Evolutionary conservation across 345 rosid species (phyloP).

Genomic region (Draba incana): DNA sequence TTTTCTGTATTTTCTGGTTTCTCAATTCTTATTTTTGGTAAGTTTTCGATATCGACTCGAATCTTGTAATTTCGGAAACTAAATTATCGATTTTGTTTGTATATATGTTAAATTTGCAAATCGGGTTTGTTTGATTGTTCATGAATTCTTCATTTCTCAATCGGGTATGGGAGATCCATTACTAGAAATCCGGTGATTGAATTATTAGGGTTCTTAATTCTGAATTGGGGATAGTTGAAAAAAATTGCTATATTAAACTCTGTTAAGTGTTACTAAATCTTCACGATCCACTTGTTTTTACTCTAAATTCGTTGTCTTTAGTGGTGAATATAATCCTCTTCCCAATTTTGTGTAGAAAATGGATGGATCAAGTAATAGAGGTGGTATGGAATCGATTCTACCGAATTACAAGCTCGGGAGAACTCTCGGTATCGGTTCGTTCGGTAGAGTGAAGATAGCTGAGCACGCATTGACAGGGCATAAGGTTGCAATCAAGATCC

Average conservation of each 20-base stretch:
- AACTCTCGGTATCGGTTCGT: slow-evolving; percentile 91
- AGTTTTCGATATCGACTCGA: slow-evolving; percentile 20
- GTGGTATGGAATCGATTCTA: slow-evolving; percentile 58
- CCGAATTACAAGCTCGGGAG: slow-evolving; percentile 81
- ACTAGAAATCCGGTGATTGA: slow-evolving; percentile 11
- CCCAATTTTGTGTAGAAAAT: slow-evolving; percentile 37
- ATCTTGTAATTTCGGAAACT: slow-evolving; percentile 18
- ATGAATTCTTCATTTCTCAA: not conserved
- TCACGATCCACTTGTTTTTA: no score
- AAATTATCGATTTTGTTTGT: not conserved
- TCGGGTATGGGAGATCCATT: slow-evolving; percentile 31
- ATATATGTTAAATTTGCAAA: not conserved
- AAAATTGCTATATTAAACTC: slow-evolving; percentile 33
- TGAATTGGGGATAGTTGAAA: slow-evolving; percentile 26
- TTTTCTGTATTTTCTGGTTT: slow-evolving; percentile 16
- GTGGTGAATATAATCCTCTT: no score
- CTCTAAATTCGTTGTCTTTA: no score
- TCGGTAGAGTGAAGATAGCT: slow-evolving; percentile 93
- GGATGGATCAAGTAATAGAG: slow-evolving; percentile 62
- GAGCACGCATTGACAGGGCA: slow-evolving; percentile 81
- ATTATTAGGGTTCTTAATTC: slow-evolving; percentile 34
- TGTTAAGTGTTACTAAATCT: not conserved
- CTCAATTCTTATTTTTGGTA: slow-evolving; percentile 24
- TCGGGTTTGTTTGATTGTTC: slow-evolving; percentile 22
- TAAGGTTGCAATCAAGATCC: slow-evolving; percentile 96